These are phyloP conservation scores for Fusarium sp. DNA, from an alignment of 2,329 filamentous ascomycete genomes.

Conservation along the genomic window DNA sequence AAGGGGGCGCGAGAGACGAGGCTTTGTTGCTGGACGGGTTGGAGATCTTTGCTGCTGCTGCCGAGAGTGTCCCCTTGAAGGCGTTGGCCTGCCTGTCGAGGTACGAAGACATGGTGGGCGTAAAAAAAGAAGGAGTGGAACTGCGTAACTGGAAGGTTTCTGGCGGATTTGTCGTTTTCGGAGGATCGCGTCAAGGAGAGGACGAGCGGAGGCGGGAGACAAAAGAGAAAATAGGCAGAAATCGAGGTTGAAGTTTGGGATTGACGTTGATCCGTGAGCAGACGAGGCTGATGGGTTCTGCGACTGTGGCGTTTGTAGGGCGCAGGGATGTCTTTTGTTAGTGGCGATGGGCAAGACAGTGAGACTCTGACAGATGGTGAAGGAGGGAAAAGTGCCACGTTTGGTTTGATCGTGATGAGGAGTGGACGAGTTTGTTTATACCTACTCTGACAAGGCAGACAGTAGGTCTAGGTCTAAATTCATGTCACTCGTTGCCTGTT, in stretches of 20 bases:
- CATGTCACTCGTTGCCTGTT: neutral
- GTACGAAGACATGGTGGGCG: constrained; percentile 67
- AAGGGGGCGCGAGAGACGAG: constrained; percentile 41
- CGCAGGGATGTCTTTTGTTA: neutral
- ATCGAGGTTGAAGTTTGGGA: constrained; percentile 23
- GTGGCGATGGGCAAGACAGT: neutral
- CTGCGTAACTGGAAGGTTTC: neutral
- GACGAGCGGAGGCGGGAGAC: constrained; percentile 14
- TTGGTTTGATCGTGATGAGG: neutral
- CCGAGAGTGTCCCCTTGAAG: constrained; percentile 71
- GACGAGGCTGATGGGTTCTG: constrained; percentile 35
- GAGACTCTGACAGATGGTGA: neutral
- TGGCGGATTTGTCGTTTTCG: constrained; percentile 8
- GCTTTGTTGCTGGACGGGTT: constrained; percentile 56
- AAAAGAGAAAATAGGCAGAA: constrained; percentile 21
- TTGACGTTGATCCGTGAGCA: constrained; percentile 41
- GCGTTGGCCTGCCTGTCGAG: constrained; percentile 74
- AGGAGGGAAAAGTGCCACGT: neutral
- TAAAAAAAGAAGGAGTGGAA: constrained; percentile 12
- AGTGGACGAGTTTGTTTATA: neutral
- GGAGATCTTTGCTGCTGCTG: constrained; percentile 72
- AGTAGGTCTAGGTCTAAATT: neutral
- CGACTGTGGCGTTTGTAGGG: constrained; percentile 21
- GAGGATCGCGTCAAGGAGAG: constrained; percentile 17
- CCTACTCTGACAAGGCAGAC: neutral